phyloP scores from a whole-genome alignment of 2,329 filamentous ascomycete genomes.

The Aureobasidium musti region DNA sequence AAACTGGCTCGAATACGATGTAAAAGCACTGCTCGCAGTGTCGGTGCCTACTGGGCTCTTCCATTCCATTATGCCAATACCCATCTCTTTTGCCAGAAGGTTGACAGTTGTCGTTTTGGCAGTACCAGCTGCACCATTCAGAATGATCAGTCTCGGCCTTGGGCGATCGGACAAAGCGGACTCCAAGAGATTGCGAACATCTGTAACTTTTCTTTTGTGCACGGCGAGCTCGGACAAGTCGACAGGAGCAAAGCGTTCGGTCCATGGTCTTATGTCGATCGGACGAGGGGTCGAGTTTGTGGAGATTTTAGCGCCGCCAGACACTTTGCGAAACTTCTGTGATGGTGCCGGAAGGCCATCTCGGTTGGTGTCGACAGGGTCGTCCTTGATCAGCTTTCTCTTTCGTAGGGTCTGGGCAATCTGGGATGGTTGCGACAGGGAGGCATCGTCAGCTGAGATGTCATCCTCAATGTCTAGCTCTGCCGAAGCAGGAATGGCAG shows the following conservation, averaged over 20 bases:
- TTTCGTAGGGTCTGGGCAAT: conserved; percentile 41
- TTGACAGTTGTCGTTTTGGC: conserved; percentile 89
- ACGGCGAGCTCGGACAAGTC: conserved; percentile 84
- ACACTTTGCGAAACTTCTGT: conserved; percentile 50
- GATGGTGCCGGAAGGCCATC: conserved; percentile 35
- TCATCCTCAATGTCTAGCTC: conserved; percentile 40
- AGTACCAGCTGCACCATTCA: conserved; percentile 88
- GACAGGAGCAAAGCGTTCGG: conserved; percentile 75
- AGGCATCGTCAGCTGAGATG: conserved; percentile 38
- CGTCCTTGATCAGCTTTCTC: conserved; percentile 37
- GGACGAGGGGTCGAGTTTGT: conserved; percentile 35
- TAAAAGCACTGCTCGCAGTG: conserved; percentile 61
- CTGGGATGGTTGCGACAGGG: conserved; percentile 39
- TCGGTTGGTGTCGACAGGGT: background rate
- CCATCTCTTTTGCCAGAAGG: conserved; percentile 75
- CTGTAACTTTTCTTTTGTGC: conserved; percentile 88
- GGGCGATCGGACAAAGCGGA: conserved; percentile 55
- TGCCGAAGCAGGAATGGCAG: conserved; percentile 35
- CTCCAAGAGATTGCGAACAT: conserved; percentile 81
- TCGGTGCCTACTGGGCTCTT: conserved; percentile 72
- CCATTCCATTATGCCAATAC: conserved; percentile 82
- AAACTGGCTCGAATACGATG: conserved; percentile 77
- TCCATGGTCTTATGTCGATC: conserved; percentile 75
- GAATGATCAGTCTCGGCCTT: conserved; percentile 70
- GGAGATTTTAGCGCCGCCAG: conserved; percentile 41